phyloP scores from a whole-genome alignment of 768 basidiomycete species.

The Naganishia randhawae region DNA sequence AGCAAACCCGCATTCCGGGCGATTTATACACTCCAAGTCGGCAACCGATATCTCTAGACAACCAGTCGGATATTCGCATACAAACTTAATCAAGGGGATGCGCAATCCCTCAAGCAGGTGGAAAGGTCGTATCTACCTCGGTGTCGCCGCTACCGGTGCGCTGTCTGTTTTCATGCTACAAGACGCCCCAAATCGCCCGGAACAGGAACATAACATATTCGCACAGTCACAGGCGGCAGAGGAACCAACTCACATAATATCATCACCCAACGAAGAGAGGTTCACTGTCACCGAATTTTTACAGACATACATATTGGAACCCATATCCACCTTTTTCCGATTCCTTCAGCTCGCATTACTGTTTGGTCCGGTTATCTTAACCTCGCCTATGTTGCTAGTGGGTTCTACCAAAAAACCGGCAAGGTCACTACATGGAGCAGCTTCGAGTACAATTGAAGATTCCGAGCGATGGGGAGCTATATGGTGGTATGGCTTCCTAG shows the following conservation, averaged over 20 bases:
- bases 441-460: conserved; percentile 55
- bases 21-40: background rate
- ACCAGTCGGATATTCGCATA: background rate
- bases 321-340: conserved; percentile 72
- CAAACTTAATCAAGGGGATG: background rate
- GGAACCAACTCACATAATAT: background rate
- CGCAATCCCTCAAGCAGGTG: background rate
- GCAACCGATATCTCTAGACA: background rate
- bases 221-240: background rate
- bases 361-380: conserved; percentile 81
- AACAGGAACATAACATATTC: background rate
- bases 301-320: conserved; percentile 69
- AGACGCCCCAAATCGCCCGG: background rate
- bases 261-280: conserved; percentile 67
- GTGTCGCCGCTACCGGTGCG: conserved; percentile 1
- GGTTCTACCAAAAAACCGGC: conserved; percentile 30
- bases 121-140: background rate
- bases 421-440: conserved; percentile 28
- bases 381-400: conserved; percentile 73
- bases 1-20: background rate
- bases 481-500: conserved; percentile 95
- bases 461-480: conserved; percentile 88
- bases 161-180: conserved; percentile 13
- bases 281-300: conserved; percentile 57
- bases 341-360: conserved; percentile 77